These are phyloP conservation scores for Plasmodium falciparum DNA, from an alignment of 169 alveolate genomes.

Conservation along the genomic window DNA sequence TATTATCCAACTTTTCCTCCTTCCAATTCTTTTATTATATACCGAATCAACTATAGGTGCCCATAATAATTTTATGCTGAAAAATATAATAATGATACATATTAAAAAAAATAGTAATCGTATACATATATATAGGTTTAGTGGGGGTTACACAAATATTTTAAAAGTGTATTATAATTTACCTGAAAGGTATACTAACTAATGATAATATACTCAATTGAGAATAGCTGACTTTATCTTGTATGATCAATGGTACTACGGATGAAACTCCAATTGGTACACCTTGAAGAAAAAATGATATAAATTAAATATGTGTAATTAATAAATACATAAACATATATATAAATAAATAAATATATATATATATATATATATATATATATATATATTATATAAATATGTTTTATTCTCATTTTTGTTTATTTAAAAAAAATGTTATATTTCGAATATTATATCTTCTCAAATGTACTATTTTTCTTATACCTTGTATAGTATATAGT, in stretches of 20 bases:
- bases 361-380: constrained; percentile 13
- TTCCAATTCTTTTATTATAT: constrained; percentile 88
- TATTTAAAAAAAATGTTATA: neutral
- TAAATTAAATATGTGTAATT: neutral
- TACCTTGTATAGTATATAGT: constrained; percentile 73
- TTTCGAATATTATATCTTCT: neutral
- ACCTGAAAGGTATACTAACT: constrained; percentile 86
- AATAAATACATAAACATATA: neutral
- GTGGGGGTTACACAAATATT: neutral
- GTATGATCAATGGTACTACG: constrained; percentile 87
- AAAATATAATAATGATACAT: constrained; percentile 13
- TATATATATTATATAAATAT: constrained; percentile 6
- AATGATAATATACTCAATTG: constrained; percentile 84
- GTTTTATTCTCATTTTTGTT: neutral
- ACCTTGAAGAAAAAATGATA: constrained; percentile 80
- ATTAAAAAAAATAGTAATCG: neutral
- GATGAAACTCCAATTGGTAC: constrained; percentile 90
- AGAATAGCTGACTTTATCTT: constrained; percentile 87
- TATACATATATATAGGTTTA: neutral
- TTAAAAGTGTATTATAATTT: neutral
- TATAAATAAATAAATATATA: no score
- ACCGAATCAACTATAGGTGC: constrained; percentile 94
- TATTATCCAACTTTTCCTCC: constrained; percentile 95
- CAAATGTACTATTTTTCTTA: neutral
- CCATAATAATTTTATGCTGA: constrained; percentile 93